Conservation (phyloP, 345 rosid genomes). For the Jatropha curcas region DNA sequence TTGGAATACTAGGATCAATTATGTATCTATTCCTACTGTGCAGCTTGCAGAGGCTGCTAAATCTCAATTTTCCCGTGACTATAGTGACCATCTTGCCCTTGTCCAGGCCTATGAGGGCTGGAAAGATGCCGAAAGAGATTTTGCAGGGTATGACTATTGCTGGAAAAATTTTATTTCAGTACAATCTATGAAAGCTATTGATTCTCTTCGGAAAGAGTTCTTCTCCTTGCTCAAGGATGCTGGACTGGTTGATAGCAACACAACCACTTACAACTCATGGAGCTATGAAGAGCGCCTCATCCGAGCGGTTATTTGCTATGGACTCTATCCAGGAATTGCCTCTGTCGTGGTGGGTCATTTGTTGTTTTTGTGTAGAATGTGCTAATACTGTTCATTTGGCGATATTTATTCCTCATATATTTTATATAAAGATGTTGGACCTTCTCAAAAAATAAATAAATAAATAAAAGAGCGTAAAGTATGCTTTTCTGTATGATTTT, state of each 20-base stretch:
- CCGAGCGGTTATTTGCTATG: slow-evolving; percentile 84
- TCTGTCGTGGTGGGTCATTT: slow-evolving; percentile 74
- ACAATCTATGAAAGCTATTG: slow-evolving; percentile 88
- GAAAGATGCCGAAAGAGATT: slow-evolving; percentile 71
- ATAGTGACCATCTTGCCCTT: slow-evolving; percentile 91
- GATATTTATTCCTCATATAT: neutral
- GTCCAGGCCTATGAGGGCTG: slow-evolving; percentile 87
- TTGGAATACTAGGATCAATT: neutral
- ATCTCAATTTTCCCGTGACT: slow-evolving; percentile 70
- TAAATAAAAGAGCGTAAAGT: too few relatives aligned
- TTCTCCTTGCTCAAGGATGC: slow-evolving; percentile 73
- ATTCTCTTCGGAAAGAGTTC: slow-evolving; percentile 84
- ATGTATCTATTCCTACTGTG: slow-evolving; percentile 7
- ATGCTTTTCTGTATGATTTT: slow-evolving; percentile 6
- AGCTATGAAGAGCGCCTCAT: slow-evolving; percentile 56
- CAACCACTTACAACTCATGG: slow-evolving; percentile 49
- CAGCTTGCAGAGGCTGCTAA: slow-evolving; percentile 95
- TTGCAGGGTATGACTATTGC: slow-evolving; percentile 77
- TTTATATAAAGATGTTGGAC: neutral
- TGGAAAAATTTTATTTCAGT: slow-evolving; percentile 87
- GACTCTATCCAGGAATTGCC: slow-evolving; percentile 84
- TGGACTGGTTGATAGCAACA: slow-evolving; percentile 63
- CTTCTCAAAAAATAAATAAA: too few relatives aligned
- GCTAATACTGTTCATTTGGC: neutral
- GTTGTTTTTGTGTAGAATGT: slow-evolving; percentile 7